Evolutionary conservation across 768 basidiomycete genomes (phyloP), one percentile per base, ranked within the genome.

Genomic region (Collybiopsis luxurians): DNA sequence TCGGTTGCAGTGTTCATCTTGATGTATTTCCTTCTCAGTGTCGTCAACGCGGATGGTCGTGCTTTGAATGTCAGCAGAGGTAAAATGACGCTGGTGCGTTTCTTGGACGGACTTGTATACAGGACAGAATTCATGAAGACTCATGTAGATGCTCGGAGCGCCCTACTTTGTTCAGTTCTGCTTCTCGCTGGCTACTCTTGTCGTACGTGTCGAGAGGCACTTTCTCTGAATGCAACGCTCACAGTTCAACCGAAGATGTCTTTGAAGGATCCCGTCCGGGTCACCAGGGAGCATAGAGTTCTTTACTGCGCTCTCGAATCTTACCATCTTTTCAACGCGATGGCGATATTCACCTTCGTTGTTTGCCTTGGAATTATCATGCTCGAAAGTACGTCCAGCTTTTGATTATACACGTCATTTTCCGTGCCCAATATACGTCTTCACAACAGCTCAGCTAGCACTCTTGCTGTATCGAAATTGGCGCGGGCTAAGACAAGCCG

Each of bases 141-240:
- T n/a, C n/a, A n/a, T n/a, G n/a, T n/a, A 74, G 74, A 72, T 74
- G 70, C 65, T 75, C 19, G 62, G 61, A 19, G 65, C 70, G 6
- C 74, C 74, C 9, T 75, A 75, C 46, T 40, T 71, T 36, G 66
- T 61, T 15, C 68, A 71, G 36, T 49, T 64, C 5, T 58, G 60
- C 21, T 75, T 75, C 57, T 64, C 68, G 1, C 44, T 69, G 28
- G 66, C 68, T 19, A 63, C 69, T n/a, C 64, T 74, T 27, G 39
- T 68, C 12, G 69, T 68, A 30, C n/a, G 66, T 63, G 21, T 21
- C n/a, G n/a, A n/a, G n/a, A n/a, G n/a, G n/a, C n/a, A n/a, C n/a
- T n/a, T n/a, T n/a, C n/a, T n/a, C n/a, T n/a, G n/a, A n/a, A n/a
- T n/a, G n/a, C n/a, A n/a, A n/a, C n/a, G n/a, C n/a, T n/a, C n/a